phyloP scores from a whole-genome alignment of 805 yeast species.

The Wickerhamiella brachini region DNA sequence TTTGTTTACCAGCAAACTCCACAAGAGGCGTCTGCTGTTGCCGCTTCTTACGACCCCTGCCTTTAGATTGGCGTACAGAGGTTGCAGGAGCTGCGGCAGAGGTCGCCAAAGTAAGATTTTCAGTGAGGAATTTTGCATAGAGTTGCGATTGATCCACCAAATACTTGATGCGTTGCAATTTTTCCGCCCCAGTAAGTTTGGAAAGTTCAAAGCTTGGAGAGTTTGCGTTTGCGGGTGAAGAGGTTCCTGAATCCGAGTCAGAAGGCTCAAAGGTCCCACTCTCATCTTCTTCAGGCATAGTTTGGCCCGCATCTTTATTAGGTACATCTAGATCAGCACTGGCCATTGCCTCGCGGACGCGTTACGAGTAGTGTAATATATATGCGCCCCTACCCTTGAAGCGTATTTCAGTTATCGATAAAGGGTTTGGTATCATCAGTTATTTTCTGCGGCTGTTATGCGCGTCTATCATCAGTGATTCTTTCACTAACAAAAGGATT shows the following conservation, averaged over 20 bases:
- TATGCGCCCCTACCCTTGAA: no score
- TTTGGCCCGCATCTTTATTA: not conserved
- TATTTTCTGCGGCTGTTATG: no score
- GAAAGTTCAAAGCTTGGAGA: not conserved
- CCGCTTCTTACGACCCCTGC: not conserved
- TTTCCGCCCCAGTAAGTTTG: conserved; percentile 20
- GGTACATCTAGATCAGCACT: no score
- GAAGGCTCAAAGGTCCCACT: not conserved
- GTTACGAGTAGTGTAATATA: no score
- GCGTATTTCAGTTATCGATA: no score
- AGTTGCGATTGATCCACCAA: conserved; percentile 80
- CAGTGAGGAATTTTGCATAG: conserved; percentile 75
- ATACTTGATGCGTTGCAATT: conserved; percentile 52
- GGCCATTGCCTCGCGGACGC: no score
- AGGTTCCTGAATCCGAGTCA: no score
- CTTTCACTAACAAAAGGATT: no score
- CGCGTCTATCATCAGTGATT: no score
- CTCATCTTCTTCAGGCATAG: not conserved
- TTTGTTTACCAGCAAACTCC: not conserved
- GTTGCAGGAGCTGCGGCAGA: conserved; percentile 19
- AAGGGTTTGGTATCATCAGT: no score
- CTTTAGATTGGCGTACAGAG: not conserved
- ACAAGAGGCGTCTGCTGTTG: not conserved
- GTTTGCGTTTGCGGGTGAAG: no score
- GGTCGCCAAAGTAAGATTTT: conserved; percentile 34